Percentiles rank a stretch among this genome's conserved stretches.
Conservation (phyloP, 1,139 yeast genomes). For the Candida mesenterica region DNA sequence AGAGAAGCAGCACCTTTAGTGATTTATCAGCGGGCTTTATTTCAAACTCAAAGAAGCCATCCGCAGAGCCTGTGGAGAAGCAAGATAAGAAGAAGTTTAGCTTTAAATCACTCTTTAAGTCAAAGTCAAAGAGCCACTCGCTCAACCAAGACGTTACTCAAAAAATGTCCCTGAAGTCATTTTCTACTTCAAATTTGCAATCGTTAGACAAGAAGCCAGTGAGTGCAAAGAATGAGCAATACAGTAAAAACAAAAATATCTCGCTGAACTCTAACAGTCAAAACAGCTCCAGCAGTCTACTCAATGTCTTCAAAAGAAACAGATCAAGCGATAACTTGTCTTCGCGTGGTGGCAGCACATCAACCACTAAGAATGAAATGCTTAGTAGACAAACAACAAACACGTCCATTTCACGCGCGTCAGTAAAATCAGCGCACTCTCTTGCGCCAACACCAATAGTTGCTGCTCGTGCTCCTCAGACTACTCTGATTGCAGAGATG, state of each 20-base stretch:
- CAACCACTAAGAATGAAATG: not conserved
- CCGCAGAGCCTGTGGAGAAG: too few relatives aligned
- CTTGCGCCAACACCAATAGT: conserved; percentile 1
- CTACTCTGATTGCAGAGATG: conserved; percentile 2
- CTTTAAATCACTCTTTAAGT: conserved; percentile 39
- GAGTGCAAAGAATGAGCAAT: conserved; percentile 3
- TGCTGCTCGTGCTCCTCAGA: not conserved
- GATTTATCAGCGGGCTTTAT: conserved; percentile 24
- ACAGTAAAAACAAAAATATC: too few relatives aligned
- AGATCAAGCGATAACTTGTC: conserved; percentile 4
- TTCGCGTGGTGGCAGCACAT: not conserved
- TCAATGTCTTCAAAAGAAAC: conserved; percentile 28
- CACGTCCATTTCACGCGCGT: not conserved
- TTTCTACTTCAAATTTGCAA: conserved; percentile 29
- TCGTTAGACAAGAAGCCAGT: conserved; percentile 6
- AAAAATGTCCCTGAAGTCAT: conserved; percentile 26
- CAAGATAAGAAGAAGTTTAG: conserved; percentile 39
- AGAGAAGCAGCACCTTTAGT: conserved; percentile 26
- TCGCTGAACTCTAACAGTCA: too few relatives aligned
- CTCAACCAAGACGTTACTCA: conserved; percentile 15
- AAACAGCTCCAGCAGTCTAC: conserved; percentile 10
- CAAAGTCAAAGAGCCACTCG: conserved; percentile 30
- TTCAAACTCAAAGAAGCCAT: too few relatives aligned
- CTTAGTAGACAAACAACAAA: conserved; percentile 5
- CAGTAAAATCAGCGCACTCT: not conserved